Evolutionary conservation across 176 grass and related monocot species (phyloP).

Genomic region (Bromus sterilis): DNA sequence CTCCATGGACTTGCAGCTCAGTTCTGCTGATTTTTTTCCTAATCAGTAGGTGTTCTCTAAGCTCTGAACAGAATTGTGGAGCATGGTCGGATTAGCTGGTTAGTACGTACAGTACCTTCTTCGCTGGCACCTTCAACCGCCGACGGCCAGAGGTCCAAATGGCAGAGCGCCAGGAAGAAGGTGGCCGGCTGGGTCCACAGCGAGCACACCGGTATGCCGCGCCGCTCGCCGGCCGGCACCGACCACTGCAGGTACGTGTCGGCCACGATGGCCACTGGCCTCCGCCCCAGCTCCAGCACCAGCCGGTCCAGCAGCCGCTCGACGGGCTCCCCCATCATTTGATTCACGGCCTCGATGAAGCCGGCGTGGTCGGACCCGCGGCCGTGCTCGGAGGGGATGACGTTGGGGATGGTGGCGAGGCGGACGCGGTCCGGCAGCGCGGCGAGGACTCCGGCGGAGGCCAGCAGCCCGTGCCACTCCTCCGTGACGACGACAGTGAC

Average conservation of each 20-base stretch:
- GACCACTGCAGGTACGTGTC: slow-evolving; percentile 52
- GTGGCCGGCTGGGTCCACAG: slow-evolving; percentile 43
- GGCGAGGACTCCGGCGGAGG: not conserved
- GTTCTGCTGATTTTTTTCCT: slow-evolving; percentile 17
- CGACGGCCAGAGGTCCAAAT: slow-evolving; percentile 26
- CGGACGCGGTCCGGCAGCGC: slow-evolving; percentile 25
- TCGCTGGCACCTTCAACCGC: not conserved
- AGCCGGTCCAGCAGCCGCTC: slow-evolving; percentile 43
- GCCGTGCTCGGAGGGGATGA: slow-evolving; percentile 47
- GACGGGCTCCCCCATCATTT: slow-evolving; percentile 39
- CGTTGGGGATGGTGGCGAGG: slow-evolving; percentile 48
- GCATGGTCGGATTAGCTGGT: not conserved
- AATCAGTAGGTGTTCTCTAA: no score
- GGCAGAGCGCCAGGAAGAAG: slow-evolving; percentile 40
- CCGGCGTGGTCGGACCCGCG: slow-evolving; percentile 26
- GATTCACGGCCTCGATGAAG: slow-evolving; percentile 41
- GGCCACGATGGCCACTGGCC: slow-evolving; percentile 29
- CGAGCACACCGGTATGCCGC: slow-evolving; percentile 52
- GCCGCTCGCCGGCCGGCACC: slow-evolving; percentile 26
- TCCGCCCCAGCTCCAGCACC: not conserved
- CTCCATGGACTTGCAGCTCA: slow-evolving; percentile 26
- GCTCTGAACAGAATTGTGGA: no score
- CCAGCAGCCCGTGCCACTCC: slow-evolving; percentile 57
- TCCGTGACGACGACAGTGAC: slow-evolving; percentile 61
- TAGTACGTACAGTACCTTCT: no score